Evolutionary conservation across 805 yeast species (phyloP), one percentile per base, ranked within the genome.

Genomic region (Candida nitratophila): DNA sequence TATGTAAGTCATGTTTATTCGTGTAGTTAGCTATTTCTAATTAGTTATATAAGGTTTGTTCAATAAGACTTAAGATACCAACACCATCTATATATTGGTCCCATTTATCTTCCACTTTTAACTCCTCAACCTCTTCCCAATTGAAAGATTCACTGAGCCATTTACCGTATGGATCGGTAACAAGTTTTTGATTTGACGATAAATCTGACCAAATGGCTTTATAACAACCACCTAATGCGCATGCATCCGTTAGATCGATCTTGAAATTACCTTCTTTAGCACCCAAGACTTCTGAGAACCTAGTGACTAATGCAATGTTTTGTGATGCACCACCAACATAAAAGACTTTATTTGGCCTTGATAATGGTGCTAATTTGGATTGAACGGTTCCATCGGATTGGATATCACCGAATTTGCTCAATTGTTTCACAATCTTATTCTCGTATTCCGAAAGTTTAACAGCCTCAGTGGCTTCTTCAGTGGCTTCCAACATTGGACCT

Each of bases 221-320:
- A 64, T 74, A 86, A 36, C 95, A 91, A 4, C 96, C 96, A 22
- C 96, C 96, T 31, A 86, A 62, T 0, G 96, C 96, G 71, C 96
- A 89, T 1, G 96, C 93, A 63, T 89, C 89, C 8, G 91, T 79
- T 39, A 86, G 76, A 54, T 86, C 89, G 33, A 84, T 81, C 47
- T 78, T 76, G 59, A 64, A 86, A 48, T 83, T 79, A 1, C 90
- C 93, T 1, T 69, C 63, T 21, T 66, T 56, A 0, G 86, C 79
- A 5, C 89, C 90, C 31, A 89, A 62, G 8, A 89, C 79, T 12
- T 81, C 68, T 11, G 89, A 79, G 69, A 86, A 83, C 50, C 77
- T 82, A 19, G 65, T 61, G 29, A 88, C 80, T 42, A 89, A 83
- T 24, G 87, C 75, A 19, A 58, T 49, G 59, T 90, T 89, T 39